Base-by-base conservation (phyloP, 768 basidiomycete genomes). In the Termitomyces bulborhizus region DNA sequence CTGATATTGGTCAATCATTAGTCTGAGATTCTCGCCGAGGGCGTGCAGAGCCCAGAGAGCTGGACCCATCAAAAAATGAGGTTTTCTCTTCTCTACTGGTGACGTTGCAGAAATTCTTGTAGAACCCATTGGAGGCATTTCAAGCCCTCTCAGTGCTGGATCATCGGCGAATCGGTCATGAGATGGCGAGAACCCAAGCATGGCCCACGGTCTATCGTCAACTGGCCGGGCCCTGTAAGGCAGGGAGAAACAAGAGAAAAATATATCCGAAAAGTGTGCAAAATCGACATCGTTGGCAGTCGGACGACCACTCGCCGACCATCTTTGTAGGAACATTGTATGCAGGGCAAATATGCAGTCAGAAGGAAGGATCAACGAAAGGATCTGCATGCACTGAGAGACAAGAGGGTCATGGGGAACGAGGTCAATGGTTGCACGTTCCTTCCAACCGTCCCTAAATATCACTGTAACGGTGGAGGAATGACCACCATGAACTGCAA, bases 11-110 rank as follows among this genome's bases (percentile, higher is more conserved):
- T 81, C 72, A 12, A 81, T 68, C n/a, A 76, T 71, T 2, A 90
- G 71, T 15, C 85, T 79, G 32, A 86, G 67, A 55, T 86, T 80
- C 64, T 89, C 91, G 0, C 79, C 93, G 2, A 96, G 76, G 43
- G 85, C 80, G 65, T 98, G 94, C 1, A 98, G 69, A 0, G 84
- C 87, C 56, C 85, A 82, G 12, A 95, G 72, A 27, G 87, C 73
- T 1, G 81, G 80, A 0, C 81, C 81, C 15, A 86, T 70, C 15
- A 80, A 67, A 21, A 68, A 67, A 48, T 81, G 77, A 12, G 78
- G 75, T 53, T 57, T 63, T 2, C 60, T 62, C 46, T 54, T 60
- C 48, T 57, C 65, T 27, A 57, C 60, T 24, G 65, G 50, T 31
- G 66, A 42, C 24, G 12, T 31, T 39, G 41, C 24, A 39, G 37